phyloP scores from a whole-genome alignment of 2,329 filamentous ascomycete species.

The Proliferodiscus dingleyae region DNA sequence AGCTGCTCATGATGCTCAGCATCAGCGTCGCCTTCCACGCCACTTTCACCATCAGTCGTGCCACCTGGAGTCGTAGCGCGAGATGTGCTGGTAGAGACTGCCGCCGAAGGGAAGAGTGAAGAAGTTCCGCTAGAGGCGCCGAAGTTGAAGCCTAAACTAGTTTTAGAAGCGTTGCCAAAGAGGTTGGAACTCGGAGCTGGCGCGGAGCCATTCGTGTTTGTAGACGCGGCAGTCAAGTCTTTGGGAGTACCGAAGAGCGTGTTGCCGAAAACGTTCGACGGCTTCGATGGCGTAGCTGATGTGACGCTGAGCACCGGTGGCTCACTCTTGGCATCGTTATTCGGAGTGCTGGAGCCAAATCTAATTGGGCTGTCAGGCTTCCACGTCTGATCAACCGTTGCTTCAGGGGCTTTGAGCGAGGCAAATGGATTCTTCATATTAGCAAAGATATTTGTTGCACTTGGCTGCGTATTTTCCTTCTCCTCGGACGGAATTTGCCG shows the following conservation, averaged over 20 bases:
- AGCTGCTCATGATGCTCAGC: slow-evolving; percentile 63
- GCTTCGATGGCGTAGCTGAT: slow-evolving; percentile 20
- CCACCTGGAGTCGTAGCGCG: slow-evolving; percentile 29
- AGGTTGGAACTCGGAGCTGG: slow-evolving; percentile 14
- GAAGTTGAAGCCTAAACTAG: slow-evolving; percentile 23
- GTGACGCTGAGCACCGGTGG: slow-evolving; percentile 17
- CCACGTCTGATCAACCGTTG: slow-evolving; percentile 43
- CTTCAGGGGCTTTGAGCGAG: slow-evolving; percentile 13
- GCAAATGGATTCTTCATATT: slow-evolving; percentile 18
- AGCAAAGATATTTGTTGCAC: slow-evolving; percentile 18
- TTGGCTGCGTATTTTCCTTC: slow-evolving; percentile 31
- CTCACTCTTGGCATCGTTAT: slow-evolving; percentile 6
- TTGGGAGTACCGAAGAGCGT: slow-evolving; percentile 13
- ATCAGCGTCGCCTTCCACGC: slow-evolving; percentile 37
- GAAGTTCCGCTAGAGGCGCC: slow-evolving; percentile 22
- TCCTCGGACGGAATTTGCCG: slow-evolving; percentile 32
- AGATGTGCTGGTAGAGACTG: slow-evolving; percentile 27
- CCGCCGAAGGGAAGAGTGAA: slow-evolving; percentile 29
- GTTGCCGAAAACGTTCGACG: slow-evolving; percentile 7
- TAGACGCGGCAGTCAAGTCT: not conserved
- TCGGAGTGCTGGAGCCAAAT: slow-evolving; percentile 30
- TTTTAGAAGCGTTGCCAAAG: slow-evolving; percentile 17
- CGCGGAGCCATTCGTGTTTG: no score
- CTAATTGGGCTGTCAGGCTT: slow-evolving; percentile 45
- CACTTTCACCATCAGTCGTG: slow-evolving; percentile 29